Conservation (phyloP, 345 rosid species). For the Acer campestre region DNA sequence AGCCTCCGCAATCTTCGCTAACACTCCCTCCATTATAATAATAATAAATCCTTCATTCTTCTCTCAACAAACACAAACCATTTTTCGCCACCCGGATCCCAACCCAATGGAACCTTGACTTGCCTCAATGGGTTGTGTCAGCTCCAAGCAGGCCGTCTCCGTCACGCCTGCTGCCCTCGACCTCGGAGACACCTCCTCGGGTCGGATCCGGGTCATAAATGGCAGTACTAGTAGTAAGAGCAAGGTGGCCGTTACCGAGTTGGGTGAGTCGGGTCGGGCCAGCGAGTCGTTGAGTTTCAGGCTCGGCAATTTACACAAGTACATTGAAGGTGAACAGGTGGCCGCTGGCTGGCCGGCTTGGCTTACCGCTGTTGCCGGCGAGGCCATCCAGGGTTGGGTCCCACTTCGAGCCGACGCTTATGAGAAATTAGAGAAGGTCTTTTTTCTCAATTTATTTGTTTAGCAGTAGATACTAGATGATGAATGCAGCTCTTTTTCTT, state of each 20-base stretch:
- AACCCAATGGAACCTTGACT: neutral
- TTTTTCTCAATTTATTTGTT: neutral
- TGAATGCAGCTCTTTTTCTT: no score
- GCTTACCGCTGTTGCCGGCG: constrained; percentile 94
- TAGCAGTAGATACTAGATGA: no score
- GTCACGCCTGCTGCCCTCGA: constrained; percentile 92
- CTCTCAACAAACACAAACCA: no score
- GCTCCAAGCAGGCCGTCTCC: constrained; percentile 89
- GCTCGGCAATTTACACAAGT: constrained; percentile 70
- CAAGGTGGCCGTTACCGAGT: constrained; percentile 52
- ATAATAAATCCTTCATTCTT: no score
- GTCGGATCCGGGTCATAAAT: constrained; percentile 34
- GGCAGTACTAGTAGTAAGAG: constrained; percentile 18
- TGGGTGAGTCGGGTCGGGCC: constrained; percentile 73
- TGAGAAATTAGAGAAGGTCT: constrained; percentile 93
- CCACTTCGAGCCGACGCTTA: constrained; percentile 82
- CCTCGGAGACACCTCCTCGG: constrained; percentile 30
- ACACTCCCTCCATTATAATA: no score
- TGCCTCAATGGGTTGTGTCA: constrained; percentile 91
- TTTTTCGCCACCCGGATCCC: neutral
- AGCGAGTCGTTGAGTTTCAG: constrained; percentile 81
- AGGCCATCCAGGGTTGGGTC: constrained; percentile 96
- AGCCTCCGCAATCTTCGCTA: constrained; percentile 29
- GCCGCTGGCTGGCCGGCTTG: constrained; percentile 99
- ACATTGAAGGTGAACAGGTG: constrained; percentile 84